Percentiles rank a stretch among this genome's conserved stretches.
These are phyloP conservation scores for Alternaria solani DNA, from an alignment of 2,329 filamentous ascomycete species.

Conservation along the genomic window DNA sequence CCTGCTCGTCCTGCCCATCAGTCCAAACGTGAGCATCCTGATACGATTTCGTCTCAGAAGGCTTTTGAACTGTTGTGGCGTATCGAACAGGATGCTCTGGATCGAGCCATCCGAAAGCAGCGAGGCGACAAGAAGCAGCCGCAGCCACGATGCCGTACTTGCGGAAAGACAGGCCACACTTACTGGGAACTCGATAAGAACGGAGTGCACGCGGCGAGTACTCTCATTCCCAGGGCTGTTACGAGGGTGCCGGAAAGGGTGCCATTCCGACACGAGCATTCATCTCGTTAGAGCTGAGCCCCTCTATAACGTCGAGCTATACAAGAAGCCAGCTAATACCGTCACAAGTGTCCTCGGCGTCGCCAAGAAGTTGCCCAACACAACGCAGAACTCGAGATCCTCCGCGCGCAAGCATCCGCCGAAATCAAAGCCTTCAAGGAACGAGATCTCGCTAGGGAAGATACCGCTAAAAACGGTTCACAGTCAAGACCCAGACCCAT, in stretches of 20 bases:
- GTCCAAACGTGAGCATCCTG: neutral
- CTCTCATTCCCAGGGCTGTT: neutral
- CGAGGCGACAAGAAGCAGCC: neutral
- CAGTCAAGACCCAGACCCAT: neutral
- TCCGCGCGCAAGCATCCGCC: neutral
- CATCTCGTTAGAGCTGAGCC: neutral
- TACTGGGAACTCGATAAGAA: neutral
- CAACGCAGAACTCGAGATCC: neutral
- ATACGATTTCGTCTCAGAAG: neutral
- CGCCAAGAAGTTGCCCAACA: neutral
- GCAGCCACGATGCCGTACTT: neutral
- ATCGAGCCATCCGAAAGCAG: neutral
- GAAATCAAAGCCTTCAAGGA: neutral
- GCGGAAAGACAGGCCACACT: neutral
- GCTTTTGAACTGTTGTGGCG: neutral
- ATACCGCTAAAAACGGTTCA: too few relatives aligned
- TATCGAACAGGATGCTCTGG: neutral
- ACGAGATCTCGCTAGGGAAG: neutral
- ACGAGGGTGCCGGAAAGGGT: neutral
- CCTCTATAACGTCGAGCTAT: neutral
- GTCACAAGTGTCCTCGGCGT: slow-evolving; percentile 2
- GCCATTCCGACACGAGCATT: neutral
- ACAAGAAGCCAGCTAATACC: neutral
- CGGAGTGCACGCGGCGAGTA: neutral
- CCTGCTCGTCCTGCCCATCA: neutral